Percentiles rank a stretch among this genome's conserved stretches.
phyloP scores from a whole-genome alignment of 768 basidiomycete genomes.

The Suillus alpinus region DNA sequence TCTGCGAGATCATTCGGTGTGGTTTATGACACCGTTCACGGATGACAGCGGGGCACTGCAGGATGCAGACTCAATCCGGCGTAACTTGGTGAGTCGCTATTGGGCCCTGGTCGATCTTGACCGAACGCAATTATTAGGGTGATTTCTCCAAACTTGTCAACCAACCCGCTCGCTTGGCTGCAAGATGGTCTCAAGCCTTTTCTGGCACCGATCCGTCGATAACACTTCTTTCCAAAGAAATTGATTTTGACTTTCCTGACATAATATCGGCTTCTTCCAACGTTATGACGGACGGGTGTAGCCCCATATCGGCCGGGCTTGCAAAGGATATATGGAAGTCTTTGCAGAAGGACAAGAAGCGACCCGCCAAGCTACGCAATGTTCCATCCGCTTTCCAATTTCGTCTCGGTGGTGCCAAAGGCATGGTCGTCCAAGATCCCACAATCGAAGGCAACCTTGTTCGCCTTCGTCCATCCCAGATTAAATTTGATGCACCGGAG shows the following conservation, averaged over 20 bases:
- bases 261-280: constrained; percentile 23
- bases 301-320: constrained; percentile 40
- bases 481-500: constrained; percentile 43
- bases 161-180: constrained; percentile 47
- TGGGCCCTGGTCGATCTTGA: neutral
- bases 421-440: constrained; percentile 45
- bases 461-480: constrained; percentile 42
- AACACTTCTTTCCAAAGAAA: constrained; percentile 33
- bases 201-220: constrained; percentile 49
- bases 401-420: constrained; percentile 46
- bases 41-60: constrained; percentile 21
- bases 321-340: constrained; percentile 34
- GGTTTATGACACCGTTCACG: constrained; percentile 45
- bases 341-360: constrained; percentile 29
- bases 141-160: constrained; percentile 35
- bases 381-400: constrained; percentile 44
- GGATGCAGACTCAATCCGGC: constrained; percentile 29
- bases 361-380: constrained; percentile 10
- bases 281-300: constrained; percentile 53
- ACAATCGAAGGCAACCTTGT: constrained; percentile 33
- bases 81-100: constrained; percentile 28
- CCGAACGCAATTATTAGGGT: constrained; percentile 25
- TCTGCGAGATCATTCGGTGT: constrained; percentile 45
- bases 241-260: constrained; percentile 25
- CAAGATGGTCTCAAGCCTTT: constrained; percentile 56